phyloP scores from a whole-genome alignment of 805 yeast genomes.

The Ogataea neopini region DNA sequence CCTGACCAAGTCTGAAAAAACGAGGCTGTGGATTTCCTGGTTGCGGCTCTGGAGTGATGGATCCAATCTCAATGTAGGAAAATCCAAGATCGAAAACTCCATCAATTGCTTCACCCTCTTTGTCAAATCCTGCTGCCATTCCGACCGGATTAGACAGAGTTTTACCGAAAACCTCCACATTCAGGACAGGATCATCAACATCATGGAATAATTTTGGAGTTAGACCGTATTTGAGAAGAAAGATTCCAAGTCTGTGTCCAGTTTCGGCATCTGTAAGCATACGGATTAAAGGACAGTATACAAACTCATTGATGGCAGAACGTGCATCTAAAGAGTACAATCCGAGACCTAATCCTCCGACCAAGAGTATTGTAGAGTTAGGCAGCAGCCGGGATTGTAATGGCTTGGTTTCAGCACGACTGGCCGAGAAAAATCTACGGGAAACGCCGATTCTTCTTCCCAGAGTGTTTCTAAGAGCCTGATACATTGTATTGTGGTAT shows the following conservation, averaged over 20 bases:
- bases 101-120: slow-evolving; percentile 90
- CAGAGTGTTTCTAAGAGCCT: background rate
- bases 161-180: slow-evolving; percentile 66
- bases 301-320: slow-evolving; percentile 79
- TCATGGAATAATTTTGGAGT: slow-evolving; percentile 62
- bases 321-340: slow-evolving; percentile 72
- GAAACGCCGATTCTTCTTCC: background rate
- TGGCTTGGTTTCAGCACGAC: background rate
- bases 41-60: slow-evolving; percentile 90
- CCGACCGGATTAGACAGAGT: slow-evolving; percentile 78
- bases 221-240: slow-evolving; percentile 65
- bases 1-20: slow-evolving; percentile 80
- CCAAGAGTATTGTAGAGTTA: slow-evolving; percentile 23
- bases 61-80: slow-evolving; percentile 89
- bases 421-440: background rate
- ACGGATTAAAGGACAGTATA: slow-evolving; percentile 76
- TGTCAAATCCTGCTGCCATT: slow-evolving; percentile 94
- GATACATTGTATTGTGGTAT: background rate
- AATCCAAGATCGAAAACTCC: slow-evolving; percentile 76
- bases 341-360: slow-evolving; percentile 40
- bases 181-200: slow-evolving; percentile 49
- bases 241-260: slow-evolving; percentile 78
- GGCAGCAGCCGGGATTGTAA: slow-evolving; percentile 14
- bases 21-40: slow-evolving; percentile 95
- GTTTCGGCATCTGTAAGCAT: slow-evolving; percentile 75